These are phyloP conservation scores for Penicillium canescens DNA, from an alignment of 495 filamentous ascomycete genomes.

Conservation along the genomic window DNA sequence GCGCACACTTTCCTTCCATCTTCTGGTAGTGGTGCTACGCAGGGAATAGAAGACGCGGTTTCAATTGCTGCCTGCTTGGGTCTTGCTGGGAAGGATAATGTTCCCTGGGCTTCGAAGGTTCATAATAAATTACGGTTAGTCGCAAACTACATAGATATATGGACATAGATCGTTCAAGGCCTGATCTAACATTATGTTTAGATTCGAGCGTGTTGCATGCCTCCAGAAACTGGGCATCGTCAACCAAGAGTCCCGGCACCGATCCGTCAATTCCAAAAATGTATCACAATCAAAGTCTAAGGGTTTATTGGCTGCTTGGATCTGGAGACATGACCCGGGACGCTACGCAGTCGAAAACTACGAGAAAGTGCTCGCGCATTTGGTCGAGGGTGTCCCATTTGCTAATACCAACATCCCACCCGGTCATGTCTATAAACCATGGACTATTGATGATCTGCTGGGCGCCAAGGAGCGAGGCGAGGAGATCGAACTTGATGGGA, in stretches of 20 bases:
- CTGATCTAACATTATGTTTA: neutral
- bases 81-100: constrained; percentile 49
- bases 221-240: constrained; percentile 12
- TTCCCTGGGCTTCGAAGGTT: constrained; percentile 20
- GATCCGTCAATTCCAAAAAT: neutral
- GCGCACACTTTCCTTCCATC: constrained; percentile 73
- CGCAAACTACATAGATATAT: neutral
- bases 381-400: constrained; percentile 10
- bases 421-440: constrained; percentile 13
- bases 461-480: constrained; percentile 4
- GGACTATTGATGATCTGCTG: constrained; percentile 20
- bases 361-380: constrained; percentile 3
- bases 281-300: constrained; percentile 1
- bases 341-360: constrained; percentile 18
- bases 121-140: constrained; percentile 19
- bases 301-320: constrained; percentile 16
- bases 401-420: constrained; percentile 19
- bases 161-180: neutral
- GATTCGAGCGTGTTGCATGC: constrained; percentile 17
- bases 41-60: constrained; percentile 70
- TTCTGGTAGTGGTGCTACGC: constrained; percentile 65
- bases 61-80: constrained; percentile 61
- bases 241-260: constrained; percentile 2
- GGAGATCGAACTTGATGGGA: constrained; percentile 7
- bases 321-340: constrained; percentile 20